These are phyloP conservation scores for Xylariales sp. DNA, from an alignment of 2,329 filamentous ascomycete species.

Conservation along the genomic window DNA sequence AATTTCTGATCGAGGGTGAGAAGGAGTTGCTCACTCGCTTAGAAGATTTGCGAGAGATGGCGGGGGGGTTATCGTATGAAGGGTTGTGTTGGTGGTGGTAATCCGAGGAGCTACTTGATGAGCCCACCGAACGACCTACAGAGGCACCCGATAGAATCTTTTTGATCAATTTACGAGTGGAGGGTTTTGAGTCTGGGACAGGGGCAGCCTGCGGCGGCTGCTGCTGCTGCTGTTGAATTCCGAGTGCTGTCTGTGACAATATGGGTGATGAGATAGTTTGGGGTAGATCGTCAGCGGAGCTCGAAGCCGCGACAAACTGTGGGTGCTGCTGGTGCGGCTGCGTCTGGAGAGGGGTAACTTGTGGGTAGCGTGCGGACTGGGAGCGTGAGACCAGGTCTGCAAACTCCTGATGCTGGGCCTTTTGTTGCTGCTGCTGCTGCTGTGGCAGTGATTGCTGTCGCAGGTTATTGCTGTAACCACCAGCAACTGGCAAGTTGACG, in stretches of 20 bases:
- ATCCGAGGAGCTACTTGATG: constrained; percentile 30
- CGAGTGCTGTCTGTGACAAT: constrained; percentile 10
- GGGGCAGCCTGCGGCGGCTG: constrained; percentile 13
- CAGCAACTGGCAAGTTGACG: constrained; percentile 5
- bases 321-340: too few relatives aligned
- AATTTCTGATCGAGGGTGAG: constrained; percentile 37
- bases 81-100: constrained; percentile 15
- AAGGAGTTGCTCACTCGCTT: constrained; percentile 49
- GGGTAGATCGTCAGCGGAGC: constrained; percentile 38
- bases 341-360: constrained; percentile 27
- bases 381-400: constrained; percentile 44
- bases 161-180: constrained; percentile 50
- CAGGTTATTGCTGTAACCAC: constrained; percentile 5
- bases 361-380: constrained; percentile 45
- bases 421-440: constrained; percentile 19
- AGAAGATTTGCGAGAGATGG: constrained; percentile 50
- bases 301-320: constrained; percentile 30
- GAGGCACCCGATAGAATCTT: constrained; percentile 30
- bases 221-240: constrained; percentile 8
- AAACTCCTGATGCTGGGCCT: constrained; percentile 39
- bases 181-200: constrained; percentile 39
- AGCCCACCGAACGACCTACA: constrained; percentile 10
- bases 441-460: constrained; percentile 14
- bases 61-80: constrained; percentile 44
- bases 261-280: constrained; percentile 19